phyloP scores from a whole-genome alignment of 257 asterid genomes.

The Galeopsis tetrahit region DNA sequence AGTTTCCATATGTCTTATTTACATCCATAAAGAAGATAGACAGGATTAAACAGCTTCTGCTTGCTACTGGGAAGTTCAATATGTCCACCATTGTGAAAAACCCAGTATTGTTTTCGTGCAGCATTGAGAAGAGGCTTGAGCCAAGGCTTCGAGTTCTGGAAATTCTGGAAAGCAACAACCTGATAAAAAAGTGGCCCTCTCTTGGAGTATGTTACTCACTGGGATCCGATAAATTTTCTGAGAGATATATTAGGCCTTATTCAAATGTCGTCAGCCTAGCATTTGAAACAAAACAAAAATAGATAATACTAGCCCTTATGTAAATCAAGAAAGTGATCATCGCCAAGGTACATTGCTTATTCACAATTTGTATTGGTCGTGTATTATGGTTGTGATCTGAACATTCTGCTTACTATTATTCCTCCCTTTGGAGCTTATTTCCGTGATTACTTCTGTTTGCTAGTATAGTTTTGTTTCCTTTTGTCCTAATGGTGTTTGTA shows the following conservation, averaged over 20 bases:
- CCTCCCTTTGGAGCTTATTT: neutral
- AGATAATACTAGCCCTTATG: neutral
- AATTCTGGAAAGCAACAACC: slow-evolving; percentile 34
- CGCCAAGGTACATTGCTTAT: neutral
- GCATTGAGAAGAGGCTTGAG: slow-evolving; percentile 41
- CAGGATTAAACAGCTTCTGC: slow-evolving; percentile 19
- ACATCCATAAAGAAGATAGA: slow-evolving; percentile 34
- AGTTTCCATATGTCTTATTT: slow-evolving; percentile 6
- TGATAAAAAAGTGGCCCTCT: slow-evolving; percentile 32
- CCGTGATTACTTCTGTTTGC: neutral
- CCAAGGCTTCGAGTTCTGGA: slow-evolving; percentile 40
- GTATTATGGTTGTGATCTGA: neutral
- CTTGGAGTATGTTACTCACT: slow-evolving; percentile 11
- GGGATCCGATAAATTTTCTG: slow-evolving; percentile 20
- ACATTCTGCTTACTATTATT: neutral
- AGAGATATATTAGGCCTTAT: neutral
- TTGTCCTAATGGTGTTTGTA: too few relatives aligned
- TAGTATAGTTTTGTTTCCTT: too few relatives aligned
- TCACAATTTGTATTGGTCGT: neutral
- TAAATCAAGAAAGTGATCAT: neutral
- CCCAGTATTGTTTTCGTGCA: slow-evolving; percentile 29
- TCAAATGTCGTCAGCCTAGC: slow-evolving; percentile 23
- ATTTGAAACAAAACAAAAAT: neutral
- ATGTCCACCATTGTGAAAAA: slow-evolving; percentile 3
- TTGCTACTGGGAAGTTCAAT: slow-evolving; percentile 31